These are phyloP conservation scores for Thymus quinquecostatus DNA, from an alignment of 257 asterid genomes.

Conservation along the genomic window DNA sequence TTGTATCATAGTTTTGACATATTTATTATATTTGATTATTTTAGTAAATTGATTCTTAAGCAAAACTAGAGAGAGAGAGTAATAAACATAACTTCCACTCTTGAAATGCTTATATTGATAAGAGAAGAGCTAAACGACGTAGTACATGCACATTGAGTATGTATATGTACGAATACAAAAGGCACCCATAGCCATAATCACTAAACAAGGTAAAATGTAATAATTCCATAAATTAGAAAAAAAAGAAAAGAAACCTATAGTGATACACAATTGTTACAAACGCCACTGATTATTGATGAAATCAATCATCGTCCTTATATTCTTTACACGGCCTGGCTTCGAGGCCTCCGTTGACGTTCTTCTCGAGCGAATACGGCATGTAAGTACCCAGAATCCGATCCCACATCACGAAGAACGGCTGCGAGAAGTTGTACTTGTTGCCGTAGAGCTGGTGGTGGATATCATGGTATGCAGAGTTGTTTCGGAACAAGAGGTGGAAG, in stretches of 20 bases:
- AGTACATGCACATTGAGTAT: conserved; percentile 42
- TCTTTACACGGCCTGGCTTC: conserved; percentile 80
- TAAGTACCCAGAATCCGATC: conserved; percentile 80
- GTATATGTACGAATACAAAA: conserved; percentile 46
- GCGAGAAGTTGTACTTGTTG: conserved; percentile 81
- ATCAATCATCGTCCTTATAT: conserved; percentile 50
- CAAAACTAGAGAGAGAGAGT: neutral
- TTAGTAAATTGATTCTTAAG: neutral
- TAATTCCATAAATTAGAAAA: neutral
- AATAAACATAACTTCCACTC: neutral
- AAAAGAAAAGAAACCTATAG: conserved; percentile 25
- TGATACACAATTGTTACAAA: conserved; percentile 43
- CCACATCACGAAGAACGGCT: conserved; percentile 94
- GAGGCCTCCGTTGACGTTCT: conserved; percentile 68
- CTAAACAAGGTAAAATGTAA: conserved; percentile 1
- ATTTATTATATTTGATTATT: conserved; percentile 1
- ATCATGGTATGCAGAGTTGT: conserved; percentile 91
- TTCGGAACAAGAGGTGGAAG: conserved; percentile 68
- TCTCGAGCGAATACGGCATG: conserved; percentile 88
- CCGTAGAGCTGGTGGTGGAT: conserved; percentile 92
- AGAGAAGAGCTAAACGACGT: conserved; percentile 31
- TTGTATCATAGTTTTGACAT: conserved; percentile 15
- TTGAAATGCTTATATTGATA: conserved; percentile 23
- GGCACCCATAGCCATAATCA: conserved; percentile 32
- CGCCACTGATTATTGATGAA: conserved; percentile 4